phyloP scores from a whole-genome alignment of 164 flowering plant species.

The Tinospora cordifolia region DNA sequence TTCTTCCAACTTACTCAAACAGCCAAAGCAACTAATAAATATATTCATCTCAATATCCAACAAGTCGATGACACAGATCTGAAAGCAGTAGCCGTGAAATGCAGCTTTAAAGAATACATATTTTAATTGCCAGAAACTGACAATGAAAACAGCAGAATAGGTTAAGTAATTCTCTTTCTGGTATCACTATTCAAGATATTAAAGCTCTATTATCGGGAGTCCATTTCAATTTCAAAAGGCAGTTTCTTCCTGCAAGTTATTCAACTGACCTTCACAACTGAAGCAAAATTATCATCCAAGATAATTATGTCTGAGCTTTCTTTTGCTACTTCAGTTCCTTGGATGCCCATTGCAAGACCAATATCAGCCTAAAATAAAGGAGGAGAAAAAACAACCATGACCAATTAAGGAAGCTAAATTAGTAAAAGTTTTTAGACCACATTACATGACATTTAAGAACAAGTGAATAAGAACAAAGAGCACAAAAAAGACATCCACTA shows the following conservation, averaged over 20 bases:
- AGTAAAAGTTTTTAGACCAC: background rate
- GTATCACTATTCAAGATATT: no score
- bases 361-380: slow-evolving; percentile 68
- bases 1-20: no score
- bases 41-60: no score
- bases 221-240: background rate
- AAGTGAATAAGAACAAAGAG: background rate
- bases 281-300: slow-evolving; percentile 86
- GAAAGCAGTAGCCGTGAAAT: no score
- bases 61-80: no score
- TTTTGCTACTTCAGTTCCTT: slow-evolving; percentile 97
- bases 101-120: no score
- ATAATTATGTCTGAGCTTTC: slow-evolving; percentile 97
- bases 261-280: slow-evolving; percentile 79
- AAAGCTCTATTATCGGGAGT: no score
- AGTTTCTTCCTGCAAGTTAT: background rate
- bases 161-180: no score
- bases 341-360: slow-evolving; percentile 96
- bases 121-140: no score
- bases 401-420: background rate
- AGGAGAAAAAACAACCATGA: background rate
- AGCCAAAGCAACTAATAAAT: no score
- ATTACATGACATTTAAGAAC: background rate
- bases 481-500: background rate
- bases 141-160: no score